Conservation (phyloP, 352 stramenopile species). For the Aphanomyces stellatus region DNA sequence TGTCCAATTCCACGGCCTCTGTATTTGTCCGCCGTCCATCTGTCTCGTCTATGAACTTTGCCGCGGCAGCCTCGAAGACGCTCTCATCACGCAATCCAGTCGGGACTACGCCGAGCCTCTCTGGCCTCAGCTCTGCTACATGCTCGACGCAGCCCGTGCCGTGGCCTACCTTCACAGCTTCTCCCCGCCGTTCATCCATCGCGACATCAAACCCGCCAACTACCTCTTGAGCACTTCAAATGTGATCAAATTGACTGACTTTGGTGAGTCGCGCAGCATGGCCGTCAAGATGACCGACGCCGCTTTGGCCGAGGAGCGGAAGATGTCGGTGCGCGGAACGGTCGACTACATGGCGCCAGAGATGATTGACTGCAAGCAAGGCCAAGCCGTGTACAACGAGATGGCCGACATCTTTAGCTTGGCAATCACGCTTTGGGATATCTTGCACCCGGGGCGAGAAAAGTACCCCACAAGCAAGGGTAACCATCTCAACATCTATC, state of each 20-base stretch:
- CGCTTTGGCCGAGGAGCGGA: background rate
- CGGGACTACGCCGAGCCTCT: slow-evolving; percentile 28
- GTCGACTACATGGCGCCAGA: slow-evolving; percentile 56
- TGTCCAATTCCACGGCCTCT: slow-evolving; percentile 37
- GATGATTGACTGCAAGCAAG: slow-evolving; percentile 31
- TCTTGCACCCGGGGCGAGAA: slow-evolving; percentile 35
- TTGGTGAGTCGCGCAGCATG: slow-evolving; percentile 39
- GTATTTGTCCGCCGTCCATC: slow-evolving; percentile 56
- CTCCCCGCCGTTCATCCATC: slow-evolving; percentile 54
- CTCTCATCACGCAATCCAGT: slow-evolving; percentile 3
- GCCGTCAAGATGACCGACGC: background rate
- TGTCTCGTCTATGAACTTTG: slow-evolving; percentile 67
- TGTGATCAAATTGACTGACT: slow-evolving; percentile 73
- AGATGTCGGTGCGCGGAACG: slow-evolving; percentile 33
- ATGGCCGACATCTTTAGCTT: slow-evolving; percentile 53
- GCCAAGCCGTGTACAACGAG: slow-evolving; percentile 32
- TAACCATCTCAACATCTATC: slow-evolving; percentile 35
- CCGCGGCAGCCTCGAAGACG: slow-evolving; percentile 42
- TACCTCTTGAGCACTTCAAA: slow-evolving; percentile 60
- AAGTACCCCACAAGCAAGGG: slow-evolving; percentile 31
- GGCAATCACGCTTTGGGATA: slow-evolving; percentile 61
- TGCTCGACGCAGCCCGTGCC: slow-evolving; percentile 50
- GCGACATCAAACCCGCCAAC: slow-evolving; percentile 70
- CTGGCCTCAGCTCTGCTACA: slow-evolving; percentile 53
- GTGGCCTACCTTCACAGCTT: slow-evolving; percentile 71